phyloP scores from a whole-genome alignment of 2,329 filamentous ascomycete genomes.

The Colletotrichum sidae region DNA sequence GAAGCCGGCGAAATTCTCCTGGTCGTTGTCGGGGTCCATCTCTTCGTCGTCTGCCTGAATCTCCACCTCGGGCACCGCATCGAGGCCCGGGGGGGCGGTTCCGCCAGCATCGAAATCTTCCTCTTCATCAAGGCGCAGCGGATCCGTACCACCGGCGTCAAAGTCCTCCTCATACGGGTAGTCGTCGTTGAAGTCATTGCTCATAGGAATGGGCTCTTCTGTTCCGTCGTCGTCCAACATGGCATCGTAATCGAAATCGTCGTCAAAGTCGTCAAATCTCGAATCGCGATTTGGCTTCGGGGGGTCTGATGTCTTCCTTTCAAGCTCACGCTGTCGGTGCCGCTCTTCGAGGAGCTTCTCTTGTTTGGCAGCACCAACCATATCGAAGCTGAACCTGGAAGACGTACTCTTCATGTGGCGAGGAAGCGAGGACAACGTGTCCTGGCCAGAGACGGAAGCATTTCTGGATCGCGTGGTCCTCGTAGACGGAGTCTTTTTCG shows the following conservation, averaged over 20 bases:
- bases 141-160: conserved; percentile 36
- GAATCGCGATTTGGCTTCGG: conserved; percentile 59
- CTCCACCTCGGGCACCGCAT: conserved; percentile 28
- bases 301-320: conserved; percentile 62
- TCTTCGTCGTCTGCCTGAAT: conserved; percentile 40
- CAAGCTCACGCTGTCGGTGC: conserved; percentile 74
- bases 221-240: conserved; percentile 74
- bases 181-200: conserved; percentile 60
- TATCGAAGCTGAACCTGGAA: conserved; percentile 85
- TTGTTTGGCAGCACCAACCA: conserved; percentile 75
- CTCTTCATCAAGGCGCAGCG: conserved; percentile 39
- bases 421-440: conserved; percentile 63
- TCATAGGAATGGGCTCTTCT: conserved; percentile 74
- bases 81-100: conserved; percentile 13
- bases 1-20: conserved; percentile 72
- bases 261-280: conserved; percentile 71
- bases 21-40: conserved; percentile 64
- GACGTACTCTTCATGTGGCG: conserved; percentile 81
- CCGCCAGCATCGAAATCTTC: conserved; percentile 22
- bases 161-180: conserved; percentile 45
- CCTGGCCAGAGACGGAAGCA: conserved; percentile 60
- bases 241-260: conserved; percentile 72
- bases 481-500: conserved; percentile 48
- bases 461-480: conserved; percentile 62
- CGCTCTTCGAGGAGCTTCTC: conserved; percentile 79